Evolutionary conservation across 352 stramenopile species (phyloP), one percentile per base, ranked within the genome.

Genomic region (Paralagenidium karlingii): DNA sequence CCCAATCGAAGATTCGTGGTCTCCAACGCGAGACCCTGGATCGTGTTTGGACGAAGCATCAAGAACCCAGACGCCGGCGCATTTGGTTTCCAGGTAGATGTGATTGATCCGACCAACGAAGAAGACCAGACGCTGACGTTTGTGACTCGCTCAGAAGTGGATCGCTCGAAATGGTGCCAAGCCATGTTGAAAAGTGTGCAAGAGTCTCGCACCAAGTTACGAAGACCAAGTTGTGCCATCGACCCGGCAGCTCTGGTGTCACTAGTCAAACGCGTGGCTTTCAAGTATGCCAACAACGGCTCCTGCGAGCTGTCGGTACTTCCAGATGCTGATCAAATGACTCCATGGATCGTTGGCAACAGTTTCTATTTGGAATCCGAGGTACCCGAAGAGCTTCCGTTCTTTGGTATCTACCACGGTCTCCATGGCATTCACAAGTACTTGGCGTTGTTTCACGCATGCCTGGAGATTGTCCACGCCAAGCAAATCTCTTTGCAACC

Each of bases 81-180:
- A 0, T 88, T 84, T 48, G 71, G 71, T 9, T 84, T 88, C 34
- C 75, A 88, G 41, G 58, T 88, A 18, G 75, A 85, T 16, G 70
- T 76, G 10, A 84, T 86, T 34, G 68, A 88, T 36, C 48, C 63
- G 2, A 77, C 75, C 38, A 64, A 68, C 7, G 75, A 88, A 44
- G 62, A 82, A 31, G 67, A 88, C 31, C 49, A 82, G 42, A 84
- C 68, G 1, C 43, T 88, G 24, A 88, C 71, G 21, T 85, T 88
- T 26, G 75, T 88, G 9, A 77, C 73, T 16, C 53, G 60, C 10
- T 81, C 71, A 0, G 62, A 82, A 11, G 42, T 51, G 12, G 76
- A 43, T 1, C 64, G 67, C 18, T 74, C 65, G 33, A 43, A 39
- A 13, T 88, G 75, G 71, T 76, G 78, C 38, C 62, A 83, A 32